These are phyloP conservation scores for Ottelia alismoides DNA, from an alignment of 106 monocot species.

Conservation along the genomic window DNA sequence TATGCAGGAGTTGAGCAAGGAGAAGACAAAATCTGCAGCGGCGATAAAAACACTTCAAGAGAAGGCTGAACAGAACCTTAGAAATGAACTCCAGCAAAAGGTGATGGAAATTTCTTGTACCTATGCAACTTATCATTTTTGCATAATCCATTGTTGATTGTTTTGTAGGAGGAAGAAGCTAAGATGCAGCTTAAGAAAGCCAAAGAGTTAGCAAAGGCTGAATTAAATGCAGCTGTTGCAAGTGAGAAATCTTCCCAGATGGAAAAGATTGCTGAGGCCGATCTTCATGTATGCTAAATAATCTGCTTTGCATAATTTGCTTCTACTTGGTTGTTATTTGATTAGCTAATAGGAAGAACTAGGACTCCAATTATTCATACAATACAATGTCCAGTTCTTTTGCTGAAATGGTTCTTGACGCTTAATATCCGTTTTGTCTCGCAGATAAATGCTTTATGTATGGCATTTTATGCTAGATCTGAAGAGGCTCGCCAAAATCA, in stretches of 20 bases:
- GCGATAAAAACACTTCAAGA: slow-evolving; percentile 62
- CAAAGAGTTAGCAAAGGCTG: slow-evolving; percentile 73
- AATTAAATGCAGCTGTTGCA: slow-evolving; percentile 73
- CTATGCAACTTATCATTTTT: no score
- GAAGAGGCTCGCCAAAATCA: slow-evolving; percentile 90
- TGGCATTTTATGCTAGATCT: slow-evolving; percentile 98
- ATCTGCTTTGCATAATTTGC: no score
- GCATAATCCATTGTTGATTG: no score
- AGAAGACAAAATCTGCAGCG: slow-evolving; percentile 63
- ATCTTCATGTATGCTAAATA: slow-evolving; percentile 80
- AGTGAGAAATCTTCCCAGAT: slow-evolving; percentile 82
- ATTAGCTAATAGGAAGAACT: no score
- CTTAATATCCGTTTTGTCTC: no score
- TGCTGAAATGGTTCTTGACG: no score
- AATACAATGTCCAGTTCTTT: no score
- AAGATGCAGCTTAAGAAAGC: slow-evolving; percentile 31
- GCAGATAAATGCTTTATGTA: slow-evolving; percentile 88
- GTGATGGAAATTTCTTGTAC: no score
- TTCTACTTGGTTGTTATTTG: no score
- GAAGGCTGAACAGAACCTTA: slow-evolving; percentile 77
- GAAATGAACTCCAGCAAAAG: slow-evolving; percentile 67
- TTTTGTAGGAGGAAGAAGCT: slow-evolving; percentile 65
- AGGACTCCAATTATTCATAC: no score
- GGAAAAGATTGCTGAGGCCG: slow-evolving; percentile 91
- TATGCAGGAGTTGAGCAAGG: slow-evolving; percentile 80